Conservation (phyloP, 2,329 filamentous ascomycete species). For the Colletotrichum noveboracense region DNA sequence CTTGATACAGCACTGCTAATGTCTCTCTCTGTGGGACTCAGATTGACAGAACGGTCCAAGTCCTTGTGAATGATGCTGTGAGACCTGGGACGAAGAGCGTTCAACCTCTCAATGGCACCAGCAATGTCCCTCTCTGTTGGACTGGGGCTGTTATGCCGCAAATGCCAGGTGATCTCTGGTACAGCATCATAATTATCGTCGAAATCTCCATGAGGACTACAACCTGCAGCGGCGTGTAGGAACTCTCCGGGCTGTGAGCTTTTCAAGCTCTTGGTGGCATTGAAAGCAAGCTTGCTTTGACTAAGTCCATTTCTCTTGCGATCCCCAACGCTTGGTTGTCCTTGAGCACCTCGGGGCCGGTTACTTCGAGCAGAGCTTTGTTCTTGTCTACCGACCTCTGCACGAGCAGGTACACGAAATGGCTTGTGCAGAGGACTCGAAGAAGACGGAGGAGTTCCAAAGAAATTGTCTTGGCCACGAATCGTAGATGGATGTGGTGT, state of each 20-base stretch:
- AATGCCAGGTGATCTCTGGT: not conserved
- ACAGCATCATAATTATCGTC: not conserved
- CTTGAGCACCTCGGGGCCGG: not conserved
- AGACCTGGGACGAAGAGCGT: not conserved
- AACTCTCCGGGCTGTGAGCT: not conserved
- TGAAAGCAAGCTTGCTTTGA: not conserved
- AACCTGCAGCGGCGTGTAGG: not conserved
- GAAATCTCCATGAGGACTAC: not conserved
- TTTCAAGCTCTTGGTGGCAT: not conserved
- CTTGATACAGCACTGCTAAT: not conserved
- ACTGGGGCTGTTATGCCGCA: not conserved
- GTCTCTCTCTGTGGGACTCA: not conserved
- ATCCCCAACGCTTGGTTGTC: not conserved
- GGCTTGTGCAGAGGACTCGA: conserved; percentile 3
- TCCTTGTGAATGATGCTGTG: not conserved
- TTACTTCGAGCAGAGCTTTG: not conserved
- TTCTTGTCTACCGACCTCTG: not conserved
- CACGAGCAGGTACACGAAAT: not conserved
- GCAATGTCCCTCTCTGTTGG: not conserved
- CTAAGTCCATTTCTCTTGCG: not conserved
- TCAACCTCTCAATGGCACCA: not conserved
- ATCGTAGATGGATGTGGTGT: not conserved
- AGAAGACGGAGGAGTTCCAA: conserved; percentile 9
- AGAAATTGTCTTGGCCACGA: not conserved
- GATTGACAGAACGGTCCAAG: not conserved